These are phyloP conservation scores for Staphylotrichum longicolle DNA, from an alignment of 495 filamentous ascomycete genomes.

Conservation along the genomic window DNA sequence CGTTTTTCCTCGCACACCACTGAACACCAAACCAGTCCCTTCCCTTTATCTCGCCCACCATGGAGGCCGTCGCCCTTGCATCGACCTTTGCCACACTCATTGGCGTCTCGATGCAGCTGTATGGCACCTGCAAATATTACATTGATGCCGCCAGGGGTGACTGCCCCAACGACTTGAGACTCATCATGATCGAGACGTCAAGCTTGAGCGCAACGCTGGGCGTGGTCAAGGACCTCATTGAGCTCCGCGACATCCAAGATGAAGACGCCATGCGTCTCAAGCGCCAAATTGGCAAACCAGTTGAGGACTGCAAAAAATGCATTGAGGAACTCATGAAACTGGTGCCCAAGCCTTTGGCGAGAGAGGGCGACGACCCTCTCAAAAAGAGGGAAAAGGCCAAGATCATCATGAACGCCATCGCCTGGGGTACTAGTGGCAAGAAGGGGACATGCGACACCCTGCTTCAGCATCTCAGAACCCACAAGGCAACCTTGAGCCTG, in stretches of 20 bases:
- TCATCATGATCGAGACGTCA: constrained; percentile 10
- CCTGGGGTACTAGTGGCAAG: constrained; percentile 27
- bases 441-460: constrained; percentile 25
- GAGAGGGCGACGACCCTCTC: neutral
- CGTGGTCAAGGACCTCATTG: neutral
- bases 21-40: neutral
- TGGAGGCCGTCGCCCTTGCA: constrained; percentile 7
- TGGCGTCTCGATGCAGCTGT: constrained; percentile 7
- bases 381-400: neutral
- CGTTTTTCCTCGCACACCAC: no score
- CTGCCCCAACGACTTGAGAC: neutral
- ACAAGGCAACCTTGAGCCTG: constrained; percentile 27
- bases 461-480: constrained; percentile 23
- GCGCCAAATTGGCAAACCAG: neutral
- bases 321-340: neutral
- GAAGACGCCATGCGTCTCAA: neutral
- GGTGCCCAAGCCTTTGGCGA: constrained; percentile 6
- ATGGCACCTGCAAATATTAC: constrained; percentile 2
- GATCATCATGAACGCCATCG: constrained; percentile 10
- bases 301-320: neutral
- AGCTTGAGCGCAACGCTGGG: constrained; percentile 11
- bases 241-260: neutral
- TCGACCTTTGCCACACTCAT: constrained; percentile 9
- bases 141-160: neutral
- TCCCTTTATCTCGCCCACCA: neutral